These are phyloP conservation scores for Anthracocystis panici-leucophaei DNA, from an alignment of 1,284 basidiomycete species.

Conservation along the genomic window DNA sequence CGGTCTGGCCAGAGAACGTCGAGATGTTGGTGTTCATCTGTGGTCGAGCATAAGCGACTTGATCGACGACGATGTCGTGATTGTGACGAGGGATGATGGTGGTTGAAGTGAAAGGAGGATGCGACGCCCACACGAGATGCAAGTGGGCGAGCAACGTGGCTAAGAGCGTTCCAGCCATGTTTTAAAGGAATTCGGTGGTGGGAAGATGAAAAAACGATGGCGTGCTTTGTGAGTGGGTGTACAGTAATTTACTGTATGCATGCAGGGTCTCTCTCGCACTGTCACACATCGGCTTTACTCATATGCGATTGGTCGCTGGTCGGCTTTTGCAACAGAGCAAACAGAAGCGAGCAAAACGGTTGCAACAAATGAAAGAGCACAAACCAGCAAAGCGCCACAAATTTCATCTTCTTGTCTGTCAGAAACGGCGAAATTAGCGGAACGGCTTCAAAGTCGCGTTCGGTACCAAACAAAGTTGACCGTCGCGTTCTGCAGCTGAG, in stretches of 20 bases:
- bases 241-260: not conserved
- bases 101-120: not conserved
- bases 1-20: not conserved
- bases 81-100: not conserved
- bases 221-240: not conserved
- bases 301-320: not conserved
- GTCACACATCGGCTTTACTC: not conserved
- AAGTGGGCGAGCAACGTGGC: not conserved
- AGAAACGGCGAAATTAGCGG: slow-evolving; percentile 29
- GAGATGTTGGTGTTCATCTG: slow-evolving; percentile 13
- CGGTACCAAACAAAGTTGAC: slow-evolving; percentile 16
- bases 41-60: slow-evolving; percentile 13
- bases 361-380: not conserved
- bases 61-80: slow-evolving; percentile 29
- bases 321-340: no score
- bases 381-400: no score
- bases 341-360: not conserved
- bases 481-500: slow-evolving; percentile 13
- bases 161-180: not conserved
- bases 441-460: not conserved
- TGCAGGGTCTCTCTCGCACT: slow-evolving; percentile 1
- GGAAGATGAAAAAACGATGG: not conserved
- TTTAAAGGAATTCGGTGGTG: not conserved
- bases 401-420: not conserved
- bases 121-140: not conserved